Conservation (phyloP, 2,329 filamentous ascomycete genomes). For the Arthrobotrys conoides region DNA sequence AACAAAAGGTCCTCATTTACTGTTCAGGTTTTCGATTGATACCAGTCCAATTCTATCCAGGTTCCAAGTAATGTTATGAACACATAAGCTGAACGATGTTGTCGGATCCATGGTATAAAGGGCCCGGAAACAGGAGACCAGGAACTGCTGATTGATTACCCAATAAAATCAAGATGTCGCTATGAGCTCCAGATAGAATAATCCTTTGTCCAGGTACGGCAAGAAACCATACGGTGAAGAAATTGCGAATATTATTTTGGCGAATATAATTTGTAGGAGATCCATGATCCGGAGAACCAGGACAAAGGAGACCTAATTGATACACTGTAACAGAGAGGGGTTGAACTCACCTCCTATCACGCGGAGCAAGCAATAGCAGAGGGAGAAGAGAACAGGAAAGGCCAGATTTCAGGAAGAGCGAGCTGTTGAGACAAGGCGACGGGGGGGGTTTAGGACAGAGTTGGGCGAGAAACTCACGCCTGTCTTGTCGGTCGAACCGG, state of each 20-base stretch:
- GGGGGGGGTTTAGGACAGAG: slow-evolving; percentile 1
- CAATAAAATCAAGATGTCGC: slow-evolving; percentile 3
- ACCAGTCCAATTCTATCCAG: slow-evolving; percentile 30
- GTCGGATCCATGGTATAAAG: slow-evolving; percentile 16
- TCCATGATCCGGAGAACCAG: slow-evolving; percentile 41
- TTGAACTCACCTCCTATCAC: slow-evolving; percentile 58
- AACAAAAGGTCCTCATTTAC: slow-evolving; percentile 20
- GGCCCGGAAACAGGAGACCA: slow-evolving; percentile 17
- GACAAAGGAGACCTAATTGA: slow-evolving; percentile 30
- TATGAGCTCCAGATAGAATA: slow-evolving; percentile 16
- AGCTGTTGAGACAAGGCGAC: slow-evolving; percentile 14
- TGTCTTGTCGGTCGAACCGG: slow-evolving; percentile 43
- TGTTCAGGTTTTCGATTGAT: slow-evolving; percentile 6
- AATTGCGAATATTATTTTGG: slow-evolving; percentile 23
- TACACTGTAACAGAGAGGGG: slow-evolving; percentile 27
- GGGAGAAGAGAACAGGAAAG: slow-evolving; percentile 26
- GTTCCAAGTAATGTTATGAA: slow-evolving; percentile 23
- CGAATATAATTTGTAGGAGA: slow-evolving; percentile 1
- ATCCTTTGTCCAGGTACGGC: slow-evolving; percentile 29
- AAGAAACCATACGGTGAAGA: slow-evolving; percentile 13
- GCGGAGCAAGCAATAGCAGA: slow-evolving; percentile 60
- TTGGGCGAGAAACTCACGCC: slow-evolving; percentile 36
- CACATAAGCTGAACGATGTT: not conserved
- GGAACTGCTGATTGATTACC: slow-evolving; percentile 3
- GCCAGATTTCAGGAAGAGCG: slow-evolving; percentile 15